Percentiles rank a stretch among this genome's conserved stretches.
Evolutionary conservation across 2,329 filamentous ascomycete species (phyloP).

Genomic region (Verticillium alfalfae): DNA sequence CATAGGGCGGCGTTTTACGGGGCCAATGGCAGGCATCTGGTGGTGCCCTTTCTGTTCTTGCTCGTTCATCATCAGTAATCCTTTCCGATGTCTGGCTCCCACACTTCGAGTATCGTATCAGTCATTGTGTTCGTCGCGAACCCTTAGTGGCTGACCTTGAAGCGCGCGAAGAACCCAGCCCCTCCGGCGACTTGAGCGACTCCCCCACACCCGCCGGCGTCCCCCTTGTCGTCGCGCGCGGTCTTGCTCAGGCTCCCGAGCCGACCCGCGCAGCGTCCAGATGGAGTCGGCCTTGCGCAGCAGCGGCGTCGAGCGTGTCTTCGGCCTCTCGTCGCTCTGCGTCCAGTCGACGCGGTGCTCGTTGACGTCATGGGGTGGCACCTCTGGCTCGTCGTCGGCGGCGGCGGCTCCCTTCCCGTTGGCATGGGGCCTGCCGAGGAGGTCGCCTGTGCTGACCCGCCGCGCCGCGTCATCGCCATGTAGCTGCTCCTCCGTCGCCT

Average conservation of each 20-base stretch:
- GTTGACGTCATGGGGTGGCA: conserved; percentile 15
- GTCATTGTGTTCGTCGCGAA: no score
- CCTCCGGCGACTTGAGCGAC: conserved; percentile 26
- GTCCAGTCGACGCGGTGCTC: conserved; percentile 51
- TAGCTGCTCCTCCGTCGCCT: conserved; percentile 2
- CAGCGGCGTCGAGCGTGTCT: conserved; percentile 16
- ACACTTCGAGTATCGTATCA: no score
- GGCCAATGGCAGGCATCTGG: background rate
- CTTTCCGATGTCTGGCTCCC: no score
- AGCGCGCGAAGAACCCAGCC: conserved; percentile 34
- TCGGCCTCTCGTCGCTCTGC: conserved; percentile 43
- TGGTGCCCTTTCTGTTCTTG: background rate
- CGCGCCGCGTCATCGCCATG: conserved; percentile 14
- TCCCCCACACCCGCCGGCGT: background rate
- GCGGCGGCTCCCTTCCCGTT: conserved; percentile 3
- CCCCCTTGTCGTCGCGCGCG: conserved; percentile 17
- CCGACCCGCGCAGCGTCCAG: conserved; percentile 40
- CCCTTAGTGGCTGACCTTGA: conserved; percentile 22
- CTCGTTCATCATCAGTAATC: background rate
- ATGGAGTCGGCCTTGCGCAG: conserved; percentile 41
- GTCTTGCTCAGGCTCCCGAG: conserved; percentile 27
- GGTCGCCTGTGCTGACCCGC: conserved; percentile 31
- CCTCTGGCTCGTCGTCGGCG: conserved; percentile 14
- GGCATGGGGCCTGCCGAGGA: conserved; percentile 15
- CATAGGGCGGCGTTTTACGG: background rate